Percentiles rank a stretch among this genome's conserved stretches.
These are phyloP conservation scores for Penicillium vulpinum DNA, from an alignment of 2,329 filamentous ascomycete genomes.

Conservation along the genomic window DNA sequence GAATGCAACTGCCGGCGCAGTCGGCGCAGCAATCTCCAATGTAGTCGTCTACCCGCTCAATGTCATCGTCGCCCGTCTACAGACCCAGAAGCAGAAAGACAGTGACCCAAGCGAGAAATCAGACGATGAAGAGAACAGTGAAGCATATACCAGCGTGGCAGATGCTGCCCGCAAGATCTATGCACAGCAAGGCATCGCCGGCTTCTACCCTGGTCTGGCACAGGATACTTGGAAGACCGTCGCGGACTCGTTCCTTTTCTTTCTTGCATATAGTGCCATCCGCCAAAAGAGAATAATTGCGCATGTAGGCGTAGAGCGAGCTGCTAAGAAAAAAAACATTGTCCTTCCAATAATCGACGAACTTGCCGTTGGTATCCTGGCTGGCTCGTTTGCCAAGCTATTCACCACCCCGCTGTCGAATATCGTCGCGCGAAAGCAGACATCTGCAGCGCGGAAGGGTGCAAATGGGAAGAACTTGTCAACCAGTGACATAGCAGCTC, in stretches of 20 bases:
- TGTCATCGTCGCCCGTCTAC: slow-evolving; percentile 76
- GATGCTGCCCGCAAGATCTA: slow-evolving; percentile 74
- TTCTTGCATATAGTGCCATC: slow-evolving; percentile 71
- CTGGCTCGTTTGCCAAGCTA: slow-evolving; percentile 72
- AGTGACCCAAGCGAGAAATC: slow-evolving; percentile 19
- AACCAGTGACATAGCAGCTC: slow-evolving; percentile 59
- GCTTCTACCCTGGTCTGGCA: slow-evolving; percentile 68
- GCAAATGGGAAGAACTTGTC: slow-evolving; percentile 23
- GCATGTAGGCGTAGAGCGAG: slow-evolving; percentile 23
- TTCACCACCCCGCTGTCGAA: slow-evolving; percentile 80
- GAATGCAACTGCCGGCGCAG: slow-evolving; percentile 77
- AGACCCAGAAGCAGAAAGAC: slow-evolving; percentile 65
- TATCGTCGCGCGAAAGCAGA: slow-evolving; percentile 79
- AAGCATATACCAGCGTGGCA: slow-evolving; percentile 63
- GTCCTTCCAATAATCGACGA: slow-evolving; percentile 67
- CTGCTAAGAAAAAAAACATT: slow-evolving; percentile 28
- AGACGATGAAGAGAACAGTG: slow-evolving; percentile 53
- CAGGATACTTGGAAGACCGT: slow-evolving; percentile 67
- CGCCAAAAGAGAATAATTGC: slow-evolving; percentile 47
- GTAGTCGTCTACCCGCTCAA: slow-evolving; percentile 78
- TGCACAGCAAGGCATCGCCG: slow-evolving; percentile 67
- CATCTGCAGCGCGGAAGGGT: slow-evolving; percentile 49
- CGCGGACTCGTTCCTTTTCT: slow-evolving; percentile 81
- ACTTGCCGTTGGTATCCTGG: slow-evolving; percentile 66
- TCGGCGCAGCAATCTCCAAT: slow-evolving; percentile 77